Base-by-base conservation (phyloP, 2,329 filamentous ascomycete species). In the Arthrinium puccinioides region DNA sequence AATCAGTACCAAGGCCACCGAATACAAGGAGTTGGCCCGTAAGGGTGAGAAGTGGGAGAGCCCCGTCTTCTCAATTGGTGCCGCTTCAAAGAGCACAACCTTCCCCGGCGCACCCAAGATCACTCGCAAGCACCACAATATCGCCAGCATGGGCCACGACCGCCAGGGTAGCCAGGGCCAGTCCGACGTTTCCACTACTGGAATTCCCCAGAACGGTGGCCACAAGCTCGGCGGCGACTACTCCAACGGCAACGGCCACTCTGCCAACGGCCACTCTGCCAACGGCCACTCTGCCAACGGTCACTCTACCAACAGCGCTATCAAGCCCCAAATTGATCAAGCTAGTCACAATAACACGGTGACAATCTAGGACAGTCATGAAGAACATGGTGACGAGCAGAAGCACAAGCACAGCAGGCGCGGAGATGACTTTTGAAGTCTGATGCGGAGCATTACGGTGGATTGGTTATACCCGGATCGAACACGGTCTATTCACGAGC, bases 11-110 rank as follows among this genome's bases (percentile, higher is more conserved):
- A 96, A 95, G 76, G 89, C 90, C 9, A 94, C 87, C 18, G 87
- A 95, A 62, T 97, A 94, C 74, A 87, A 80, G 66, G 79, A 96
- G 16, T 73, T 95, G 40, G 87, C 90, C 8, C 71, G 70, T 48
- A 87, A 92, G 76, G 92, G 92, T n/a, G 85, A 95, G 39, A 82
- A 80, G 61, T 98, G 92, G 92, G 84, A 95, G 70, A 94, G 85
- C 43, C 87, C 90, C 9, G 79, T 98, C 53, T 98, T 98, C 69
- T 82, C 79, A 42, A 83, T 97, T 50, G 90, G 92, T 32, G 74
- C 67, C 29, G 88, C 89, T 9, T 69, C 75, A 38, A 80, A 82
- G 63, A 87, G 85, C 28, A 72, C 64, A 18, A 76, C 84, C 52
- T 72, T 96, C 29, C 88, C 89, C 2, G 57, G 54, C n/a, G 65